Base-by-base conservation (phyloP, 306 rosid species). In the Calophaca sinica region DNA sequence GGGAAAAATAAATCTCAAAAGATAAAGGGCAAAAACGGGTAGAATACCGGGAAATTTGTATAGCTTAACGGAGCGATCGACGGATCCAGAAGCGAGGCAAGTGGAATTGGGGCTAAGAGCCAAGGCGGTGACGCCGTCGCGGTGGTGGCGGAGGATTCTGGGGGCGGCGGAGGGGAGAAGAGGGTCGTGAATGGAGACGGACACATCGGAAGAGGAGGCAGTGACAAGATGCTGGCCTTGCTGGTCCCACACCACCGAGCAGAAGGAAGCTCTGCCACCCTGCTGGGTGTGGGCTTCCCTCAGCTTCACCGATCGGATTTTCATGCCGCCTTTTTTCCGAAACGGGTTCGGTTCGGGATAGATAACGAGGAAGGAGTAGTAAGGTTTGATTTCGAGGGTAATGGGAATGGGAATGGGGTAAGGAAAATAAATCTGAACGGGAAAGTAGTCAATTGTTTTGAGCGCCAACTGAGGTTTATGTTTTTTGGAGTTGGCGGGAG, bases 101-200 rank as follows among this genome's bases (percentile, higher is more conserved):
- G 96, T 92, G 71, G 96, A 90, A 70, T 92, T 96, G 46, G 98
- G 93, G 89, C 97, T 90, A 73, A 96, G 89, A 44, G 98, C 93
- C 77, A 96, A 66, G 41, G 99, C 93, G 0, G 98, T 90, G 46
- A 92, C 96, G 2, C 99, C 97, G 32, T 94, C 97, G 15, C 92
- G 96, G 75, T 94, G 99, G 84, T 92, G 94, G 64, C 89, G 93
- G 87, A 94, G 96, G 61, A 82, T 79, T 69, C 74, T 88, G 2
- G 99, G 97, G 6, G 92, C 5, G 41, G 76, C 58, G 8, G 98
- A 84, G 48, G 85, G 88, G 49, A 89, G 79, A 53, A 89, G 84
- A 51, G 96, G 87, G 79, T 94, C 87, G 77, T 92, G 97, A 74
- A 92, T 85, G 51, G 92, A 82, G 42, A 94, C 75, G 48, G 90